These are phyloP conservation scores for Zasmidium citrigriseum DNA, from an alignment of 2,329 filamentous ascomycete species.

Conservation along the genomic window DNA sequence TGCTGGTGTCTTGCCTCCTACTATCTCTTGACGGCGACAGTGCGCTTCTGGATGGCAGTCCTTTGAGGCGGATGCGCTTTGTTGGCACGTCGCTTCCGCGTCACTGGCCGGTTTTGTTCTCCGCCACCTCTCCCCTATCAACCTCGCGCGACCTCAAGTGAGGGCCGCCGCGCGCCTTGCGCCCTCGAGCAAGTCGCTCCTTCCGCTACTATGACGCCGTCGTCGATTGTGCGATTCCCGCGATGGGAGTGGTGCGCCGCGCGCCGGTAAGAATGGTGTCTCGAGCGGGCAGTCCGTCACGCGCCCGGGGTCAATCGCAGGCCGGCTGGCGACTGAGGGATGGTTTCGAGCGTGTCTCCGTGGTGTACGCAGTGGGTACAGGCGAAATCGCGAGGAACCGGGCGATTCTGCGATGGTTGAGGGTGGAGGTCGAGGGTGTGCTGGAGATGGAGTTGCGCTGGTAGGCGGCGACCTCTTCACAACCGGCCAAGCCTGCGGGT, in stretches of 20 bases:
- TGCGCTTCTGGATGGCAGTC: neutral
- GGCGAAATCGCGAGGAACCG: conserved; percentile 32
- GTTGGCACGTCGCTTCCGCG: conserved; percentile 8
- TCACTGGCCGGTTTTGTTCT: conserved; percentile 6
- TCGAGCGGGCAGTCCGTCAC: neutral
- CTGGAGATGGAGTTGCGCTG: neutral
- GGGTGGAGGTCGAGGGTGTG: conserved; percentile 11
- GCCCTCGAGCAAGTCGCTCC: conserved; percentile 14
- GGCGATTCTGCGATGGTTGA: conserved; percentile 33
- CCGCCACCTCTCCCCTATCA: conserved; percentile 31
- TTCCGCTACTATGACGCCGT: conserved; percentile 16
- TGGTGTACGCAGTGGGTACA: conserved; percentile 13
- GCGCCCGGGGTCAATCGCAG: conserved; percentile 29
- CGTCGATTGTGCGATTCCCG: conserved; percentile 20
- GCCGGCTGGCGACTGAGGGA: conserved; percentile 33
- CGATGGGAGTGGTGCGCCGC: conserved; percentile 26
- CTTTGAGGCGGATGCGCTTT: conserved; percentile 9
- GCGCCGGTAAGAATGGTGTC: conserved; percentile 25
- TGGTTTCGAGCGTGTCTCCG: conserved; percentile 15
- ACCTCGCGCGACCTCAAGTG: conserved; percentile 32
- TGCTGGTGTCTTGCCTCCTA: neutral
- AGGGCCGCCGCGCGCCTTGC: conserved; percentile 32
- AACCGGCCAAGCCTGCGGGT: neutral
- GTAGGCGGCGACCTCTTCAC: conserved; percentile 5
- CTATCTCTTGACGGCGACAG: conserved; percentile 4